These are phyloP conservation scores for Karstenula rhodostoma DNA, from an alignment of 2,329 filamentous ascomycete genomes.

Conservation along the genomic window DNA sequence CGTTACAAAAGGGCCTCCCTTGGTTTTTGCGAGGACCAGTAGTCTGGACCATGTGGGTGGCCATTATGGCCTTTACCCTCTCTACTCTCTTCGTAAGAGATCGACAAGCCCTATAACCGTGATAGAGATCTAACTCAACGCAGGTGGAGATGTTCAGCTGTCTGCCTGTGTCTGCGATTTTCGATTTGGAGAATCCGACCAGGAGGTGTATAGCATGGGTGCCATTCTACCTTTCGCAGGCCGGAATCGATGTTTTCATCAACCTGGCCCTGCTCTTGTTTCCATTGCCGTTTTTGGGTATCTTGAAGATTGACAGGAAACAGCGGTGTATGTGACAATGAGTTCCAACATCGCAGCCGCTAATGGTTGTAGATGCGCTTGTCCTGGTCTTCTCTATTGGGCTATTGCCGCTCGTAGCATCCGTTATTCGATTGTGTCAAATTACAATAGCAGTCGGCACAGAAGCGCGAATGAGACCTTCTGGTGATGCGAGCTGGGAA, in stretches of 20 bases:
- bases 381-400: constrained; percentile 38
- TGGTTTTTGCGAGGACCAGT: constrained; percentile 32
- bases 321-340: constrained; percentile 30
- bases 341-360: neutral
- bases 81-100: constrained; percentile 32
- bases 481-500: constrained; percentile 34
- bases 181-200: constrained; percentile 27
- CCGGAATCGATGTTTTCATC: constrained; percentile 35
- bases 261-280: constrained; percentile 34
- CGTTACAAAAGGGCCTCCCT: constrained; percentile 32
- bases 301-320: constrained; percentile 35
- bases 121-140: constrained; percentile 8
- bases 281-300: constrained; percentile 32
- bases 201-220: constrained; percentile 30
- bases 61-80: constrained; percentile 31
- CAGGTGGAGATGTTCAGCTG: constrained; percentile 34
- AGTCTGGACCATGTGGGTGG: constrained; percentile 30
- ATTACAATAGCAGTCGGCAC: constrained; percentile 29
- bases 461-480: constrained; percentile 24
- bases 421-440: constrained; percentile 37
- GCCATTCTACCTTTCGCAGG: constrained; percentile 32
- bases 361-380: constrained; percentile 28
- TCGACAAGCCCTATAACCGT: no score
- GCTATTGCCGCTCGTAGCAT: constrained; percentile 36
- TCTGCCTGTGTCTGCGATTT: constrained; percentile 28